These are phyloP conservation scores for Lichtheimia ramosa DNA, from an alignment of 371 early-diverging fungal genomes.

Conservation along the genomic window DNA sequence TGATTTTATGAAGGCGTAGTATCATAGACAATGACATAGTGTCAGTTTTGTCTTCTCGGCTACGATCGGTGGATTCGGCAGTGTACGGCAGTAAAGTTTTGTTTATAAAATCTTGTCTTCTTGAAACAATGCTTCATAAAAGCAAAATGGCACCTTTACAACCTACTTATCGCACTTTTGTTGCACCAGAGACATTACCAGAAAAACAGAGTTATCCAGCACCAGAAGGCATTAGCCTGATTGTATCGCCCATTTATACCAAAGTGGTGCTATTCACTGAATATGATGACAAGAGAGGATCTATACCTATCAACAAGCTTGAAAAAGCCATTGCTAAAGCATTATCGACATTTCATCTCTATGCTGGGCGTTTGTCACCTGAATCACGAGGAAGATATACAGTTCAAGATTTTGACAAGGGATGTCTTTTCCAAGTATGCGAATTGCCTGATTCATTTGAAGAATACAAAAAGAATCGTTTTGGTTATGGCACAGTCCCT, in stretches of 20 bases:
- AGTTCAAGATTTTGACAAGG: neutral
- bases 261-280: neutral
- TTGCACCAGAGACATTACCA: neutral
- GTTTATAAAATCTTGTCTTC: neutral
- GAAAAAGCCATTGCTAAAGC: neutral
- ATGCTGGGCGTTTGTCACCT: neutral
- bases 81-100: neutral
- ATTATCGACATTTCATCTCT: neutral
- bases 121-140: neutral
- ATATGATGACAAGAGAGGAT: neutral
- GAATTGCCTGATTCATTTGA: neutral
- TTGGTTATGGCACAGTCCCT: neutral
- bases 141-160: neutral
- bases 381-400: neutral
- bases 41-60: too few species aligned
- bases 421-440: neutral
- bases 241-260: neutral
- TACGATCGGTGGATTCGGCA: too few species aligned
- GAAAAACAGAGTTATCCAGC: neutral
- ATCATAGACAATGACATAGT: too few species aligned
- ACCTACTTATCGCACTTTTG: neutral
- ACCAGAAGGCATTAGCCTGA: neutral
- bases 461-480: neutral
- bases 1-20: too few species aligned
- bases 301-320: neutral